Base-by-base conservation (phyloP, 345 rosid genomes). In the Lumnitzera racemosa region DNA sequence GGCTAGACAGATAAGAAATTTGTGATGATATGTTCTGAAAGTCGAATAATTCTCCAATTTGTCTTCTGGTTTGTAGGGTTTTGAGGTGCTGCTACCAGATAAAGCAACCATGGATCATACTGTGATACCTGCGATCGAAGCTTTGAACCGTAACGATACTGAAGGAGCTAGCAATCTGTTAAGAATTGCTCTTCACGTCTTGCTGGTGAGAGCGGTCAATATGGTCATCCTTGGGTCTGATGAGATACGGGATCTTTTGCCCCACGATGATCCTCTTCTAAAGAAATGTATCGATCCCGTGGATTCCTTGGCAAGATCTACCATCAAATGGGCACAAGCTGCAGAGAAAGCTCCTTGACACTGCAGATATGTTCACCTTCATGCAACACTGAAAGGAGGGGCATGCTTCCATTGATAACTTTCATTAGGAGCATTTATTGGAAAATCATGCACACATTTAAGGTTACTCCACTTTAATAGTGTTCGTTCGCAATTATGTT, bases 141-240 rank as follows among this genome's bases (percentile, higher is more conserved):
- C 83, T 11, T 63, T 63, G 27, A 66, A 71, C 61, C 61, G 81
- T 66, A 76, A 67, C 11, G 86, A 81, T 55, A 66, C 67, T 62
- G 76, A 76, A 78, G 83, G 83, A 20, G 86, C 83, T 0, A 61
- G 53, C 41, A 78, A 81, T 66, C 73, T 81, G 67, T 49, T 78
- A 63, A 66, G 86, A 53, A 81, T 81, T 1, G 81, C 81, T 48
- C 81, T 81, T 36, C 83, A 76, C 66, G 81, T 81, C 51, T 76
- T 81, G 16, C 73, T 81, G 11, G 79, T 78, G n/a, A 69, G 81
- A 56, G 83, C 81, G 7, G 83, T 78, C 55, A 81, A 76, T 66
- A 65, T 63, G 49, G 61, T 78, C 4, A 61, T 76, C 55, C 69
- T 81, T 0, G 82, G 75, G 3, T 81, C 83, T 0, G 78, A 78